phyloP scores from a whole-genome alignment of 2,329 filamentous ascomycete genomes.

The Fusarium ramigenum region DNA sequence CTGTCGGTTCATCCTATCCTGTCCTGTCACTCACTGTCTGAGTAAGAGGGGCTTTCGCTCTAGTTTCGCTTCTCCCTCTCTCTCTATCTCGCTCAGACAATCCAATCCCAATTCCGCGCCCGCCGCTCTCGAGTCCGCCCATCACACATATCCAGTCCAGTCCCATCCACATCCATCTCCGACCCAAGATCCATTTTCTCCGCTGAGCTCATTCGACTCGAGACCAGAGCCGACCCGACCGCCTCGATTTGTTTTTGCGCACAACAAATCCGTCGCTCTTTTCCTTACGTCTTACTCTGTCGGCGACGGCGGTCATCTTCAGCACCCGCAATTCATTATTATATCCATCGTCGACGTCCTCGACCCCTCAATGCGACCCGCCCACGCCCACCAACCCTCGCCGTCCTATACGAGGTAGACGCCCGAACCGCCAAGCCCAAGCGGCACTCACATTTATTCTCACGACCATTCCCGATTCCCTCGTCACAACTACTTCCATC shows the following conservation, averaged over 20 bases:
- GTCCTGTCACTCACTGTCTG: not conserved
- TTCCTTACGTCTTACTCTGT: slow-evolving; percentile 3
- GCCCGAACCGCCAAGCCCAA: slow-evolving; percentile 39
- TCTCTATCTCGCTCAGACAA: slow-evolving; percentile 24
- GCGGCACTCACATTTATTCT: slow-evolving; percentile 30
- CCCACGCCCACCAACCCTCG: slow-evolving; percentile 33
- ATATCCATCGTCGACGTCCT: not conserved
- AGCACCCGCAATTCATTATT: not conserved
- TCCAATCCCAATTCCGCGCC: slow-evolving; percentile 28
- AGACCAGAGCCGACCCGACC: slow-evolving; percentile 11
- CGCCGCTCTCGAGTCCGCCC: slow-evolving; percentile 40
- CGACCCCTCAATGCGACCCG: slow-evolving; percentile 43
- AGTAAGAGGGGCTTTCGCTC: slow-evolving; percentile 30
- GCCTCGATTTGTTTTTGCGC: slow-evolving; percentile 24
- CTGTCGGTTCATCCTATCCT: not conserved
- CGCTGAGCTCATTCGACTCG: slow-evolving; percentile 29
- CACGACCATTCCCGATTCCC: slow-evolving; percentile 17
- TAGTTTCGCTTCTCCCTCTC: not conserved
- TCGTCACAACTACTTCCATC: slow-evolving; percentile 6
- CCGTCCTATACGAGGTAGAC: slow-evolving; percentile 41
- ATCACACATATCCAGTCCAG: slow-evolving; percentile 7
- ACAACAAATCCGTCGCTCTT: slow-evolving; percentile 28
- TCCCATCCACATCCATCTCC: slow-evolving; percentile 2
- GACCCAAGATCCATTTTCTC: slow-evolving; percentile 36
- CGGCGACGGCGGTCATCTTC: slow-evolving; percentile 12